Conservation (phyloP, 352 stramenopile genomes). For the Peronosclerospora sorghi region DNA sequence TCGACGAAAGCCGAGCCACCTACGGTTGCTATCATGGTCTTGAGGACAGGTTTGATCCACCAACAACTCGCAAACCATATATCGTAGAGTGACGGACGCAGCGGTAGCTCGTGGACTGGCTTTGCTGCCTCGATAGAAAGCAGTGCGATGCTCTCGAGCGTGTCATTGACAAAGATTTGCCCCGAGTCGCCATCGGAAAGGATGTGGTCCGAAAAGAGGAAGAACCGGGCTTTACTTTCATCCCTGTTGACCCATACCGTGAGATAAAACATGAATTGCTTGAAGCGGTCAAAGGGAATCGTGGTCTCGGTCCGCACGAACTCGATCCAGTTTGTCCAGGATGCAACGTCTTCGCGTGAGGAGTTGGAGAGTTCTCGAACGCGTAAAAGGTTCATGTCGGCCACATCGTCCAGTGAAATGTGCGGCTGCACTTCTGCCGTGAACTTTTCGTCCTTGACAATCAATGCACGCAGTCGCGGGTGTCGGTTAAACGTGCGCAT, state of each 20-base stretch:
- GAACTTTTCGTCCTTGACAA: constrained; percentile 28
- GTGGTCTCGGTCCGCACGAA: constrained; percentile 26
- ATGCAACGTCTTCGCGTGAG: constrained; percentile 7
- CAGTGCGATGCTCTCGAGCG: constrained; percentile 26
- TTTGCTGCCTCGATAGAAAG: constrained; percentile 21
- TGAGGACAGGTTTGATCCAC: constrained; percentile 27
- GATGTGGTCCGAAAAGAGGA: constrained; percentile 50
- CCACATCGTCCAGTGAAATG: constrained; percentile 25
- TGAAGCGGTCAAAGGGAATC: constrained; percentile 29
- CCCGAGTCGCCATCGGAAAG: constrained; percentile 45
- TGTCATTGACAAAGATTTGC: constrained; percentile 34
- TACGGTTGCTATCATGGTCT: constrained; percentile 17
- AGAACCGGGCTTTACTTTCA: constrained; percentile 21
- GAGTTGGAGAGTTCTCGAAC: constrained; percentile 19
- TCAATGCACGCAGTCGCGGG: constrained; percentile 31
- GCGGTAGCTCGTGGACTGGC: constrained; percentile 16
- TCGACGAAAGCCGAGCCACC: constrained; percentile 23
- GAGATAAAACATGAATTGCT: constrained; percentile 38
- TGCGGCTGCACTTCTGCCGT: constrained; percentile 28
- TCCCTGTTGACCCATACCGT: constrained; percentile 28
- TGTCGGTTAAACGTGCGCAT: constrained; percentile 50
- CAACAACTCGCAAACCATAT: constrained; percentile 24
- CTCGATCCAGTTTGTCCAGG: constrained; percentile 23
- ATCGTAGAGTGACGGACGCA: constrained; percentile 36
- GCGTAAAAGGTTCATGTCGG: constrained; percentile 16